Evolutionary conservation across 1,284 basidiomycete species (phyloP), one percentile per base, ranked within the genome.

Genomic region (Cryptococcus sp.): DNA sequence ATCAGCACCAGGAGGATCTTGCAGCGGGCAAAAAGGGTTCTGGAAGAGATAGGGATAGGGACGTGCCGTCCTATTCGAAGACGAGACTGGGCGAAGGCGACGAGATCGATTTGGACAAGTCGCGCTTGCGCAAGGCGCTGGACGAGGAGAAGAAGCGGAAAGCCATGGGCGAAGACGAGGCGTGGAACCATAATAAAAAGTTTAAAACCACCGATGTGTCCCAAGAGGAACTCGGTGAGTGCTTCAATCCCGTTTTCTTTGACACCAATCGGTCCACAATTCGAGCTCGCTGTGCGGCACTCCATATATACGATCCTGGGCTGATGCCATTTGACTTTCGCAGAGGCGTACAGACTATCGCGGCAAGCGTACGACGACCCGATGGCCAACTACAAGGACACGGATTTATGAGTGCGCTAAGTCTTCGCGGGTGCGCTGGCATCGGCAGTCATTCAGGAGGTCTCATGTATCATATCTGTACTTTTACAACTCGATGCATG

Each of bases 161-260:
- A 63, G 88, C 88, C 65, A 78, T 80, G 44, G 77, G 80, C 60
- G 85, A 81, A 54, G 84, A 83, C 56, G 85, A 84, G 27, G 78
- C 76, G 35, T 77, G 76, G 71, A 67, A 73, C 60, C 60, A 69
- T 49, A 71, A 71, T 35, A 81, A 80, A 66, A 78, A 77, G 70
- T 64, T 66, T 39, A 78, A 80, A 55, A 84, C 80, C 66, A 53
- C 51, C 42, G 91, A 93, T 49, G 90, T 97, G 25, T 89, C 91
- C 1, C 92, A 97, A 78, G 93, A 94, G 75, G 88, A 97, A 73
- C 85, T 97, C 60, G 93, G 90, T 90, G 73, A 63, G 89, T 81
- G 53, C 17, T 13, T 27, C 3, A 35, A 20, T 25, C 38, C 23
- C 17, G 4, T n/a, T 42, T 23, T 5, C 40, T 38, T 23, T 25